Conservation (phyloP, 2,329 filamentous ascomycete species). For the Diaporthe eres region DNA sequence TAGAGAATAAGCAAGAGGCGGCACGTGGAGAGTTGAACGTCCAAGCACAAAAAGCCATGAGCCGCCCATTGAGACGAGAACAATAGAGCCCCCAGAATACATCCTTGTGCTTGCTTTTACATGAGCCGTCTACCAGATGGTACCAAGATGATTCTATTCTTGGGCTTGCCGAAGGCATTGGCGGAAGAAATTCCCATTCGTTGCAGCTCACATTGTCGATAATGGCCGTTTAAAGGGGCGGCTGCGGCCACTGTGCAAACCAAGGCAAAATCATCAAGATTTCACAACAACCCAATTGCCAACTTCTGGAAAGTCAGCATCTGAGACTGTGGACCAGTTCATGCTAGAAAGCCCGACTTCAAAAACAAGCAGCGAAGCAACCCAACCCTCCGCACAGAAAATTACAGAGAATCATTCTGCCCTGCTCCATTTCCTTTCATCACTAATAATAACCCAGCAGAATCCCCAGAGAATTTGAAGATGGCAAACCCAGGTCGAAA, state of each 20-base stretch:
- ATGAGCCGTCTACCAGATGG: not conserved
- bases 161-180: not conserved
- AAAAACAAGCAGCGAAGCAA: not conserved
- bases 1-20: not conserved
- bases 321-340: conserved; percentile 18
- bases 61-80: not conserved
- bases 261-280: not conserved
- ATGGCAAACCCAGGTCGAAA: conserved; percentile 2
- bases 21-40: not conserved
- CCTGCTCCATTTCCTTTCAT: not conserved
- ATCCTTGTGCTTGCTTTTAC: not conserved
- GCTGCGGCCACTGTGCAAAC: not conserved
- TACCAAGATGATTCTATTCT: not conserved
- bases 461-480: not conserved
- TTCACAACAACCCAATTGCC: not conserved
- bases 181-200: not conserved
- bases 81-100: not conserved
- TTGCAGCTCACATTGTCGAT: not conserved
- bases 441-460: not conserved
- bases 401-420: not conserved
- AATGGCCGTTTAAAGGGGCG: not conserved
- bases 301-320: conserved; percentile 9
- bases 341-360: not conserved
- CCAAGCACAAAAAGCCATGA: not conserved
- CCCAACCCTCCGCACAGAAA: not conserved